These are phyloP conservation scores for Astraeus odoratus DNA, from an alignment of 768 basidiomycete species.

Conservation along the genomic window DNA sequence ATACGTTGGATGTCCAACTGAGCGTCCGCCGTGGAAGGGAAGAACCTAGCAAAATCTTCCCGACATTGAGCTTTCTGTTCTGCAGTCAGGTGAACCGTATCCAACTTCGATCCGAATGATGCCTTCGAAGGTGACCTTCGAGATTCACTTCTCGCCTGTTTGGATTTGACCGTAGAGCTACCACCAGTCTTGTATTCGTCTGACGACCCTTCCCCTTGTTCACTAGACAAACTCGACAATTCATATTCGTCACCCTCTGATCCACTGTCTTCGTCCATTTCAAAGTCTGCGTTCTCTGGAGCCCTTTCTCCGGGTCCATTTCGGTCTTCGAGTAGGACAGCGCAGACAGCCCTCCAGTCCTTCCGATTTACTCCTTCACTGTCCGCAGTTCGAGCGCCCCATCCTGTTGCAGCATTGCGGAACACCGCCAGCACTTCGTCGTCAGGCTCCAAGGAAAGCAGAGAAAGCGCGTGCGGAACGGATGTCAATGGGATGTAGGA, in stretches of 20 bases:
- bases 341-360: constrained; percentile 80
- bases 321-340: constrained; percentile 51
- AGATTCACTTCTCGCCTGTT: constrained; percentile 6
- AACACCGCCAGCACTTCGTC: constrained; percentile 72
- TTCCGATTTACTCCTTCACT: constrained; percentile 45
- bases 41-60: constrained; percentile 66
- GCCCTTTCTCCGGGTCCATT: constrained; percentile 19
- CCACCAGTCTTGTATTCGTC: constrained; percentile 28
- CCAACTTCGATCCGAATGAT: neutral
- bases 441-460: constrained; percentile 60
- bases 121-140: constrained; percentile 3
- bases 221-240: constrained; percentile 17
- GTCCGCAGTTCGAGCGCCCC: constrained; percentile 36
- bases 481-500: constrained; percentile 44
- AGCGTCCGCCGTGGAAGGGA: constrained; percentile 44
- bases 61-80: constrained; percentile 50
- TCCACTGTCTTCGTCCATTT: constrained; percentile 18
- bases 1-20: constrained; percentile 49
- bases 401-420: constrained; percentile 68
- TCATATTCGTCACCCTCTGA: constrained; percentile 26
- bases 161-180: constrained; percentile 4
- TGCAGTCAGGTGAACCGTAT: constrained; percentile 32
- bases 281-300: constrained; percentile 13
- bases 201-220: constrained; percentile 19
- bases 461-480: constrained; percentile 55